phyloP scores from a whole-genome alignment of 106 monocot genomes.

The Cymbidium sinense region DNA sequence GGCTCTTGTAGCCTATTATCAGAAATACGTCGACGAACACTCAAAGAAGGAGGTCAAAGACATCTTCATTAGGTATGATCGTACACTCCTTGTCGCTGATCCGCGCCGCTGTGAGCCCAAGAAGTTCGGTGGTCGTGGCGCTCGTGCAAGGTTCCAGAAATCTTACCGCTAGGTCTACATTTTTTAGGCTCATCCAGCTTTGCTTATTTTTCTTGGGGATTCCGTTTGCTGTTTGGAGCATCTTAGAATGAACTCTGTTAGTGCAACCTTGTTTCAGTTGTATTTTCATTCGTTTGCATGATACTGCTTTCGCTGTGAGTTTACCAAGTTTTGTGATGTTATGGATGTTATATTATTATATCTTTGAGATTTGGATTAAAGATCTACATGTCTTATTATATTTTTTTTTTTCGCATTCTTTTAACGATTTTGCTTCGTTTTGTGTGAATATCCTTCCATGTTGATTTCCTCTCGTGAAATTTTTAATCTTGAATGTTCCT shows the following conservation, averaged over 20 bases:
- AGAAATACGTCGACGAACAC: slow-evolving; percentile 21
- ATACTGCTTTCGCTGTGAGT: background rate
- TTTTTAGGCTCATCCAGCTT: background rate
- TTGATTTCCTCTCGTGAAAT: background rate
- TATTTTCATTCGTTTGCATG: background rate
- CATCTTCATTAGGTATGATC: slow-evolving; percentile 14
- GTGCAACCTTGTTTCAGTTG: background rate
- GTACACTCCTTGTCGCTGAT: slow-evolving; percentile 15
- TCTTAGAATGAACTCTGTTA: background rate
- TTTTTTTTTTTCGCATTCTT: background rate
- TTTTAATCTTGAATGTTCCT: background rate
- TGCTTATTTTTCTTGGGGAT: background rate
- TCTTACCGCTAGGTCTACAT: slow-evolving; percentile 12
- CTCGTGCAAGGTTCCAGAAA: slow-evolving; percentile 20
- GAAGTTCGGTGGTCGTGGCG: slow-evolving; percentile 20
- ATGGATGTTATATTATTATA: background rate
- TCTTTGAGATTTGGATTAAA: background rate
- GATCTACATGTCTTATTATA: background rate
- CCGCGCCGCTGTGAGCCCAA: slow-evolving; percentile 21
- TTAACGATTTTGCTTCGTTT: background rate
- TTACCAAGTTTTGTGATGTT: background rate
- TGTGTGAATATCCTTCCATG: background rate
- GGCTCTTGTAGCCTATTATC: slow-evolving; percentile 20
- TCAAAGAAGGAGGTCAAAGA: slow-evolving; percentile 15
- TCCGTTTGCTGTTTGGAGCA: background rate